Conservation (phyloP, 2,329 filamentous ascomycete species). For the Microdochium nivale region DNA sequence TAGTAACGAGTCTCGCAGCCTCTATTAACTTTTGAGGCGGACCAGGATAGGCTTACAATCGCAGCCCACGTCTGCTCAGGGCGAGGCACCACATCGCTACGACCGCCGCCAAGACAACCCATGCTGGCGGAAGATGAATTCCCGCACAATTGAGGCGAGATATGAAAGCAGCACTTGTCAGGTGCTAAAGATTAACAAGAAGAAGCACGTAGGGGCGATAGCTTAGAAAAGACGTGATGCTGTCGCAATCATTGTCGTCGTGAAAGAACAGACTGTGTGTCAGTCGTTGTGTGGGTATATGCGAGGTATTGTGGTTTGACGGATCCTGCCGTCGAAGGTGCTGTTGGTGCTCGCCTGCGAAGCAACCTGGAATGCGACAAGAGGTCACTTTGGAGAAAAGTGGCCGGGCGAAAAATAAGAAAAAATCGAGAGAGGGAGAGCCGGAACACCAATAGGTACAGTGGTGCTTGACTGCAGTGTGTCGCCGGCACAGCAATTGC, state of each 20-base stretch:
- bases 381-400: neutral
- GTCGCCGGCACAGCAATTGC: neutral
- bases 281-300: neutral
- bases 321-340: neutral
- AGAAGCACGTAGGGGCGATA: neutral
- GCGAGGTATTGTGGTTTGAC: neutral
- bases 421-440: no score
- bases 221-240: neutral
- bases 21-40: neutral
- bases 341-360: neutral
- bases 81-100: conserved; percentile 55
- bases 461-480: neutral
- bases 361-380: neutral
- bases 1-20: neutral
- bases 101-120: conserved; percentile 55
- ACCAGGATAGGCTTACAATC: conserved; percentile 50
- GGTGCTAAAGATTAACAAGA: neutral
- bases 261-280: neutral
- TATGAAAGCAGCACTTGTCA: neutral
- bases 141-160: neutral
- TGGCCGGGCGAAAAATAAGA: neutral
- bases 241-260: neutral
- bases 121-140: conserved; percentile 34
- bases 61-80: conserved; percentile 94
- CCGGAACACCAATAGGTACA: no score